A percentile compares a stretch with the other conserved stretches of the same genome.
Evolutionary conservation across 83 land plant genomes (phyloP).

Genomic region (Picea abies): DNA sequence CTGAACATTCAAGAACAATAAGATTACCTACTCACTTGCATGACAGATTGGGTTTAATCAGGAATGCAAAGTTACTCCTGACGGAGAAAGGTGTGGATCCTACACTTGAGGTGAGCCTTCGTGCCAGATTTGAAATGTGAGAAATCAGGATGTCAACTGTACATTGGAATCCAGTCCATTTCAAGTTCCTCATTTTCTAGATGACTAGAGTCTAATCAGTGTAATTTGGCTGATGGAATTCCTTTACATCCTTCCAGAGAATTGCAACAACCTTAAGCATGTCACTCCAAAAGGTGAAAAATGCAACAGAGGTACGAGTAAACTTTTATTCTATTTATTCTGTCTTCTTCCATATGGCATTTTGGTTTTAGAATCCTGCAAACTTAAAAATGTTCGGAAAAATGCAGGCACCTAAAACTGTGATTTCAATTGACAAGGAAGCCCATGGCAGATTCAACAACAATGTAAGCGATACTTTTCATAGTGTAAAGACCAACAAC

Average conservation of each 20-base stretch:
- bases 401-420: slow-evolving; percentile 56
- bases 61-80: slow-evolving; percentile 53
- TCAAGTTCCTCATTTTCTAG: too few relatives aligned
- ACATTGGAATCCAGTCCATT: not conserved
- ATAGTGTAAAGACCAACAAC: slow-evolving; percentile 47
- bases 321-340: not conserved
- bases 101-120: slow-evolving; percentile 46
- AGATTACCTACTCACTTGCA: slow-evolving; percentile 64
- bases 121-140: not conserved
- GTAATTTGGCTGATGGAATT: not conserved
- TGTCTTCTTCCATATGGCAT: not conserved
- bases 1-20: slow-evolving; percentile 52
- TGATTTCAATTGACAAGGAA: slow-evolving; percentile 2
- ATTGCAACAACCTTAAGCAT: slow-evolving; percentile 63
- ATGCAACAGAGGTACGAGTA: slow-evolving; percentile 64
- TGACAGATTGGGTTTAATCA: slow-evolving; percentile 56
- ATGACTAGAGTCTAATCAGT: not conserved
- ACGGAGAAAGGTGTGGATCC: slow-evolving; percentile 61
- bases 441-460: slow-evolving; percentile 43
- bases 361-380: not conserved
- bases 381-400: not conserved
- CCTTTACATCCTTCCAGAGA: slow-evolving; percentile 36
- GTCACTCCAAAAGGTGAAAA: slow-evolving; percentile 58
- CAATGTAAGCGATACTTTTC: slow-evolving; percentile 54
- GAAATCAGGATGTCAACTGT: not conserved